Evolutionary conservation across 2,329 filamentous ascomycete species (phyloP).

Genomic region (Penicillium sp.): DNA sequence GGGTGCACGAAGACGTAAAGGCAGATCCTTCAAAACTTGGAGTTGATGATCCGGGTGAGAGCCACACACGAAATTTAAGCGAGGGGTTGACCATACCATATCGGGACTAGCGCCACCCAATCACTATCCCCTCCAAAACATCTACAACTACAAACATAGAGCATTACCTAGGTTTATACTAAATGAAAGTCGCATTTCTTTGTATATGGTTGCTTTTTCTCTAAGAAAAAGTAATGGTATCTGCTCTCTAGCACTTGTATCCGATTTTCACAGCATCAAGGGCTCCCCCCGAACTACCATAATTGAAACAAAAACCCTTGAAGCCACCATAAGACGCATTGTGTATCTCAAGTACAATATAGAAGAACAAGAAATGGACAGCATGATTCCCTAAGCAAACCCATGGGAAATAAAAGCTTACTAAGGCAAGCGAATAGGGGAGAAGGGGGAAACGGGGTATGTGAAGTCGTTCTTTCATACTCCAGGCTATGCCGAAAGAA

Average conservation of each 20-base stretch:
- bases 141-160: not conserved
- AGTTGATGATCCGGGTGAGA: constrained; percentile 27
- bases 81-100: constrained; percentile 39
- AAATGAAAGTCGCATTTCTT: not conserved
- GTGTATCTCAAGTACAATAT: not conserved
- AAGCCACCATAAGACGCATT: not conserved
- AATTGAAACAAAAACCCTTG: not conserved
- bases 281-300: not conserved
- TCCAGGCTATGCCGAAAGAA: constrained; percentile 34
- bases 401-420: not conserved
- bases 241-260: not conserved
- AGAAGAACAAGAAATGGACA: not conserved
- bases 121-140: not conserved
- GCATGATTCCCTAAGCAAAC: constrained; percentile 1
- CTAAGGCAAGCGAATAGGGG: constrained; percentile 8
- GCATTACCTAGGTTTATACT: not conserved
- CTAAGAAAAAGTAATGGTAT: not conserved
- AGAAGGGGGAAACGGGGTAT: not conserved
- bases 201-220: not conserved
- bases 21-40: constrained; percentile 27
- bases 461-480: constrained; percentile 32
- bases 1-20: constrained; percentile 19
- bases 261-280: not conserved
- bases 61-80: constrained; percentile 49
- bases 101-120: constrained; percentile 23